Percentiles rank a stretch among this genome's conserved stretches.
These are phyloP conservation scores for Cercospora sp. DNA, from an alignment of 2,329 filamentous ascomycete genomes.

Conservation along the genomic window DNA sequence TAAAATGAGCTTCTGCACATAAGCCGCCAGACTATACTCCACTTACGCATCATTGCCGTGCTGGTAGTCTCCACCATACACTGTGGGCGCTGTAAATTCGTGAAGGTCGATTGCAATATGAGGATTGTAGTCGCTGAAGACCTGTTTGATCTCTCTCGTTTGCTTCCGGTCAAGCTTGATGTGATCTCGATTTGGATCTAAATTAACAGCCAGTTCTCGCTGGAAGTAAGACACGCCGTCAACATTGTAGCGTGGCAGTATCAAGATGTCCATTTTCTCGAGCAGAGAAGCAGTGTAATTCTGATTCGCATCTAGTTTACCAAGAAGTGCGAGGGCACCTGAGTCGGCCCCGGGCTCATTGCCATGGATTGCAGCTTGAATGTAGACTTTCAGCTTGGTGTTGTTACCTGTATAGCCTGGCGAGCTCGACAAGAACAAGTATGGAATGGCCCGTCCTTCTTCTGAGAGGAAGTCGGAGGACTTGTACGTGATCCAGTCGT, in stretches of 20 bases:
- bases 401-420: background rate
- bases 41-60: slow-evolving; percentile 38
- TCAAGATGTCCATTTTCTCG: slow-evolving; percentile 39
- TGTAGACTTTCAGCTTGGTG: slow-evolving; percentile 35
- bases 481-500: slow-evolving; percentile 39
- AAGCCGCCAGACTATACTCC: no score
- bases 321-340: slow-evolving; percentile 40
- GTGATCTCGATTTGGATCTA: slow-evolving; percentile 43
- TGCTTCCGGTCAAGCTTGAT: slow-evolving; percentile 41
- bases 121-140: slow-evolving; percentile 37
- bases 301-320: slow-evolving; percentile 39
- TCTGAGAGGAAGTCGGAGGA: slow-evolving; percentile 38
- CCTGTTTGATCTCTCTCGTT: slow-evolving; percentile 39
- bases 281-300: slow-evolving; percentile 39
- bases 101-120: slow-evolving; percentile 43
- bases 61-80: slow-evolving; percentile 37
- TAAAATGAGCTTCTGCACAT: no score
- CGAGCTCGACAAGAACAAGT: slow-evolving; percentile 31
- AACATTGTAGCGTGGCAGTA: slow-evolving; percentile 42
- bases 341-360: slow-evolving; percentile 44
- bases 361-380: slow-evolving; percentile 42
- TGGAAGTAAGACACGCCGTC: slow-evolving; percentile 44
- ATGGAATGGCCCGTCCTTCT: slow-evolving; percentile 39
- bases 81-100: slow-evolving; percentile 38
- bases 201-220: slow-evolving; percentile 40